Evolutionary conservation across 2,329 filamentous ascomycete species (phyloP).

Genomic region (Hypocrella siamensis): DNA sequence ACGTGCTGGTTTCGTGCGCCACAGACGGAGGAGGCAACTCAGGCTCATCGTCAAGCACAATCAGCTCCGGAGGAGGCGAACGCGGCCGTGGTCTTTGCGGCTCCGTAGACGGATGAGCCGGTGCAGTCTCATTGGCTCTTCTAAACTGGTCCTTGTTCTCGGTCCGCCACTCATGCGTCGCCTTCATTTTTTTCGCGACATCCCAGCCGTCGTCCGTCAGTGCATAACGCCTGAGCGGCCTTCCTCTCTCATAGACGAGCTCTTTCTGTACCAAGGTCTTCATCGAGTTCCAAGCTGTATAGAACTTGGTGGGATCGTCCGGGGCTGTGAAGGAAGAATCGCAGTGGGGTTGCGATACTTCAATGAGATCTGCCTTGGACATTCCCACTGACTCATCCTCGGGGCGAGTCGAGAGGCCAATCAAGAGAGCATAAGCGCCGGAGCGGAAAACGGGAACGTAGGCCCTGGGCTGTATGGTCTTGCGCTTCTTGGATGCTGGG

Average conservation of each 20-base stretch:
- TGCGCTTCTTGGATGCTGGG: conserved; percentile 34
- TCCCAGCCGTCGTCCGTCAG: conserved; percentile 70
- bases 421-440: conserved; percentile 56
- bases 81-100: background rate
- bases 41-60: background rate
- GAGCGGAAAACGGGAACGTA: conserved; percentile 63
- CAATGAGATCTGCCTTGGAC: conserved; percentile 53
- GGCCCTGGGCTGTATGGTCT: conserved; percentile 39
- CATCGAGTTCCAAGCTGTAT: conserved; percentile 75
- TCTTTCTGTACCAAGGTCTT: conserved; percentile 61
- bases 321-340: conserved; percentile 59
- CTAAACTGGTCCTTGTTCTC: conserved; percentile 7
- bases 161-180: conserved; percentile 24
- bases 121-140: too few relatives aligned
- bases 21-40: background rate
- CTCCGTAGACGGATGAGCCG: background rate
- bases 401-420: conserved; percentile 46
- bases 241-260: conserved; percentile 54
- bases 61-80: conserved; percentile 8
- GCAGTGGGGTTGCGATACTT: conserved; percentile 53
- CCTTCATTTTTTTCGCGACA: conserved; percentile 48
- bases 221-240: conserved; percentile 50
- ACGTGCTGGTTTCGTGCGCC: conserved; percentile 5
- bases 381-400: conserved; percentile 38
- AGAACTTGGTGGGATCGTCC: conserved; percentile 50